These are phyloP conservation scores for Xenosphaeropsis pyriputrescens DNA, from an alignment of 2,329 filamentous ascomycete species.

Conservation along the genomic window DNA sequence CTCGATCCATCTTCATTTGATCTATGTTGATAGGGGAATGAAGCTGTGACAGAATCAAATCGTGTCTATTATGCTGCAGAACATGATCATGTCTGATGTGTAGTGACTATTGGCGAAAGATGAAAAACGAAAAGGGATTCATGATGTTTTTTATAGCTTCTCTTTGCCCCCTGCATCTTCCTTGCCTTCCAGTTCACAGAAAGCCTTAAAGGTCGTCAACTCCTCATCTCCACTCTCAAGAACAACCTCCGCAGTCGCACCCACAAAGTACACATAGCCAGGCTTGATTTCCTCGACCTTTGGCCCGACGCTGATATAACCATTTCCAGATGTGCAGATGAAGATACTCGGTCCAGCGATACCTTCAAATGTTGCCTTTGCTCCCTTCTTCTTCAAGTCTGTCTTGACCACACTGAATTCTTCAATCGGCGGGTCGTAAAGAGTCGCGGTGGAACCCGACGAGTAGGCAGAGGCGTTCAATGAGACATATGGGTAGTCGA, in stretches of 20 bases:
- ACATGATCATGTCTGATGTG: too few relatives aligned
- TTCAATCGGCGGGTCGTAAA: conserved; percentile 94
- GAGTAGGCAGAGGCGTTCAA: conserved; percentile 74
- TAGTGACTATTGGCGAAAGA: too few relatives aligned
- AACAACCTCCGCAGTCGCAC: conserved; percentile 71
- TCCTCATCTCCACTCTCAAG: conserved; percentile 61
- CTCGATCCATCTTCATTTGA: too few relatives aligned
- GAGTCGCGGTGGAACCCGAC: conserved; percentile 52
- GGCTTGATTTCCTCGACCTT: conserved; percentile 62
- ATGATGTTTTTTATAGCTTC: conserved; percentile 4
- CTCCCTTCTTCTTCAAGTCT: conserved; percentile 51
- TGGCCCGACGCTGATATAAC: conserved; percentile 72
- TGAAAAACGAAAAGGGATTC: too few relatives aligned
- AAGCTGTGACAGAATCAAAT: too few relatives aligned
- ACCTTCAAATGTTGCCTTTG: conserved; percentile 78
- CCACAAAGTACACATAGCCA: conserved; percentile 72
- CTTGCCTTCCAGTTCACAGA: conserved; percentile 62
- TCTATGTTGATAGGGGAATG: too few relatives aligned
- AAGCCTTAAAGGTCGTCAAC: conserved; percentile 84
- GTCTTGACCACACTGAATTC: conserved; percentile 87
- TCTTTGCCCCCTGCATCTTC: conserved; percentile 17
- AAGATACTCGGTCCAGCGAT: conserved; percentile 83
- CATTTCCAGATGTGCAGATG: conserved; percentile 74
- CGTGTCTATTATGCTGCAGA: too few relatives aligned
- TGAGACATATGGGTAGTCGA: conserved; percentile 72